A percentile compares a stretch with the other conserved stretches of the same genome.
These are phyloP conservation scores for Elymus sibiricus DNA, from an alignment of 176 grass and related monocot species.

Conservation along the genomic window DNA sequence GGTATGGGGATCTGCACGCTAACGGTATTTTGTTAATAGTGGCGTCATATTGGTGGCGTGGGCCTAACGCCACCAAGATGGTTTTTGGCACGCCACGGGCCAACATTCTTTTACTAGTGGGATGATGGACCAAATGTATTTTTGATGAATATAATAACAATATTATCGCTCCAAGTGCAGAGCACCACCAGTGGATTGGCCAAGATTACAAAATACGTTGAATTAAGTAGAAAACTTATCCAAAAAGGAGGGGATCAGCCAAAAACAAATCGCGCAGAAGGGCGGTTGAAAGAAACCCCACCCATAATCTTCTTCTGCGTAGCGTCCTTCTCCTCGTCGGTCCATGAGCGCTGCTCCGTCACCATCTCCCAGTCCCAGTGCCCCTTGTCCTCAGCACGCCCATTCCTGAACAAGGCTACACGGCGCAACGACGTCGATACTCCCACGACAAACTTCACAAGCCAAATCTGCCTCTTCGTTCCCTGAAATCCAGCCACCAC, in stretches of 20 bases:
- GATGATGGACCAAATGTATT: no score
- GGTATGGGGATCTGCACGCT: no score
- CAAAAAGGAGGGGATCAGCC: not conserved
- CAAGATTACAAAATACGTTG: not conserved
- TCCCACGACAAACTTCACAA: slow-evolving; percentile 12
- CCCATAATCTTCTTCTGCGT: not conserved
- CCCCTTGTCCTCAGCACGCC: not conserved
- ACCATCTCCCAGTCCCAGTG: slow-evolving; percentile 18
- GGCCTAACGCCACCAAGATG: no score
- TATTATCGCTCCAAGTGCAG: not conserved
- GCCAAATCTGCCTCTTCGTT: not conserved
- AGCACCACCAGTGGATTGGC: not conserved
- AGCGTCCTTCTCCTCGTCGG: not conserved
- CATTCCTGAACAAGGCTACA: not conserved
- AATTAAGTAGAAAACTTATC: not conserved
- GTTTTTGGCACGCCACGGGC: no score
- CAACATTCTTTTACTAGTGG: no score
- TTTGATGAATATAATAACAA: not conserved
- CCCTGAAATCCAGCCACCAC: not conserved
- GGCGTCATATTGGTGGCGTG: no score
- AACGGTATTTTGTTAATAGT: no score
- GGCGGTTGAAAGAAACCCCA: not conserved
- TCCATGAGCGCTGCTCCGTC: not conserved
- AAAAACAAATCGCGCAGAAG: not conserved
- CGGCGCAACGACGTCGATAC: not conserved